Percentiles rank a stretch among this genome's conserved stretches.
Evolutionary conservation across 345 rosid species (phyloP).

Genomic region (Cochlearia excelsa): DNA sequence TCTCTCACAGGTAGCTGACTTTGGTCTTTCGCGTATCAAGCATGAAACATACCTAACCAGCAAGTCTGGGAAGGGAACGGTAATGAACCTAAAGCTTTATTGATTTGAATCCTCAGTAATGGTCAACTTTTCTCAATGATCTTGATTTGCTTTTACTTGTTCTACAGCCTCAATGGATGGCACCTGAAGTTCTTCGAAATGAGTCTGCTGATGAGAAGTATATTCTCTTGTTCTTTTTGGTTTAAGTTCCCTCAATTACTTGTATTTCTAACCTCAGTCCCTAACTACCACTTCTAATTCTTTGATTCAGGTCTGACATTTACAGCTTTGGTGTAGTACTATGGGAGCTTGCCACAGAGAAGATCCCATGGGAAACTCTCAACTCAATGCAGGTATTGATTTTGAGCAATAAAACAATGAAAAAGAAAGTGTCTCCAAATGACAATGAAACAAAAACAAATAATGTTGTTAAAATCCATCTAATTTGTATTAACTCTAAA

Average conservation of each 20-base stretch:
- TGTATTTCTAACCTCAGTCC: not conserved
- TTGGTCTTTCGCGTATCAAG: constrained; percentile 96
- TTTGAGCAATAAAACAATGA: no score
- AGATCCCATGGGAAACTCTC: no score
- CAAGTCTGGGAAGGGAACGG: constrained; percentile 93
- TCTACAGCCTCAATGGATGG: constrained; percentile 34
- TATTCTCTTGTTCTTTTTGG: constrained; percentile 24
- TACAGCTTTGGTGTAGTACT: no score
- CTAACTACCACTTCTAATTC: no score
- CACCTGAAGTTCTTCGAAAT: constrained; percentile 90
- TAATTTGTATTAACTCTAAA: no score
- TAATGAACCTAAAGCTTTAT: constrained; percentile 32
- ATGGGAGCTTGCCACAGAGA: no score
- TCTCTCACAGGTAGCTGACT: constrained; percentile 82
- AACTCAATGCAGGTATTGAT: no score
- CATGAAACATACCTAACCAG: constrained; percentile 72
- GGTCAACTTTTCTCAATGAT: constrained; percentile 4
- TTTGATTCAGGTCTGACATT: no score
- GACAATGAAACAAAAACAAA: no score
- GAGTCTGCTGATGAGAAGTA: constrained; percentile 98
- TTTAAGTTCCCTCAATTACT: not conserved
- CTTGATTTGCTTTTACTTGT: constrained; percentile 5
- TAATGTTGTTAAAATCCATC: no score
- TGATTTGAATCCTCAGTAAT: constrained; percentile 1
- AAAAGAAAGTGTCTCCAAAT: no score